A percentile compares a stretch with the other conserved stretches of the same genome.
Evolutionary conservation across 257 asterid species (phyloP).

Genomic region (Lantana camara): DNA sequence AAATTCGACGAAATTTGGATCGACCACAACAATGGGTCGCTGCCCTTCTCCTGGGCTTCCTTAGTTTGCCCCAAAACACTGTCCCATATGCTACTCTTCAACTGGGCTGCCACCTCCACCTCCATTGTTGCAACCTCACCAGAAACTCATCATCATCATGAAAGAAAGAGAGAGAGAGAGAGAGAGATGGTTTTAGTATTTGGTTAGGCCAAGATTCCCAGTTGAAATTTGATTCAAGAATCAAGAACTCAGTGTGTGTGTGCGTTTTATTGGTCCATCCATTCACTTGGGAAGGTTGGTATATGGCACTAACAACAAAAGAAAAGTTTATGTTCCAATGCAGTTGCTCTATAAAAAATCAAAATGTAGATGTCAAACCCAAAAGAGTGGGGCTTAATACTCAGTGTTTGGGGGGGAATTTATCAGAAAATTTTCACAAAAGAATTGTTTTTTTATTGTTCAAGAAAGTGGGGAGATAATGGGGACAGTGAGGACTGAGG

Average conservation of each 20-base stretch:
- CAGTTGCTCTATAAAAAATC: conserved; percentile 29
- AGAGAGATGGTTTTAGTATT: neutral
- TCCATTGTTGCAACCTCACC: conserved; percentile 34
- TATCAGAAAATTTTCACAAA: neutral
- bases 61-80: conserved; percentile 67
- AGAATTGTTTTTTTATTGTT: neutral
- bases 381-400: conserved; percentile 11
- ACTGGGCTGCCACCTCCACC: conserved; percentile 50
- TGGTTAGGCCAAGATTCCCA: conserved; percentile 19
- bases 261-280: neutral
- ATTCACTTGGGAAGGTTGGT: neutral
- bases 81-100: conserved; percentile 55
- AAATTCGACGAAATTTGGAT: conserved; percentile 70
- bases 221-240: conserved; percentile 19
- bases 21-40: conserved; percentile 85
- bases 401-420: conserved; percentile 7
- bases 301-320: neutral
- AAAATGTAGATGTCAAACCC: conserved; percentile 43
- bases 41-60: conserved; percentile 69
- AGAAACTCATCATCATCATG: conserved; percentile 25
- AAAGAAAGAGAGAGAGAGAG: neutral
- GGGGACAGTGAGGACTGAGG: neutral
- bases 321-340: conserved; percentile 10
- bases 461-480: conserved; percentile 3
- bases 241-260: conserved; percentile 1